phyloP scores from a whole-genome alignment of 495 filamentous ascomycete species.

The Talaromyces liani region DNA sequence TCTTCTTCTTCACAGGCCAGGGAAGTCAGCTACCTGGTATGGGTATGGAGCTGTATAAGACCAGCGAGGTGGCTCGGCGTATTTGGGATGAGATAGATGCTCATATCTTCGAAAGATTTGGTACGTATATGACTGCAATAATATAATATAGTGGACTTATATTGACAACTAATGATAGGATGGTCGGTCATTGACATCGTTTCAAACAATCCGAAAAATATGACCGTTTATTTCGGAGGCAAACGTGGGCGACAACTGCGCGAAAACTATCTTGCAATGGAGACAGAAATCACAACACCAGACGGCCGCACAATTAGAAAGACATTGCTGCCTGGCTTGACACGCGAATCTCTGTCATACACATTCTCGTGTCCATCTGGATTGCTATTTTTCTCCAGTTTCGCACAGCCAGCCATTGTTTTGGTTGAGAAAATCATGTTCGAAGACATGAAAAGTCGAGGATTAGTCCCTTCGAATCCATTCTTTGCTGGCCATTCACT shows the following conservation, averaged over 20 bases:
- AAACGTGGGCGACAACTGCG: slow-evolving; percentile 24
- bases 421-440: slow-evolving; percentile 29
- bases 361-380: slow-evolving; percentile 25
- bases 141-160: background rate
- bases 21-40: slow-evolving; percentile 32
- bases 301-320: slow-evolving; percentile 8
- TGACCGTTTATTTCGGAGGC: slow-evolving; percentile 37
- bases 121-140: slow-evolving; percentile 14
- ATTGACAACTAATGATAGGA: slow-evolving; percentile 19
- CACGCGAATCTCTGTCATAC: slow-evolving; percentile 18
- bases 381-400: slow-evolving; percentile 31
- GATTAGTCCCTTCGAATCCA: slow-evolving; percentile 18
- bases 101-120: background rate
- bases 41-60: slow-evolving; percentile 34
- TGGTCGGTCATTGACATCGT: slow-evolving; percentile 30
- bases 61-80: slow-evolving; percentile 20
- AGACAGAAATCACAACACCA: slow-evolving; percentile 10
- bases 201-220: slow-evolving; percentile 26
- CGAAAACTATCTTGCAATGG: slow-evolving; percentile 25
- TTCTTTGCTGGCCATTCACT: slow-evolving; percentile 36
- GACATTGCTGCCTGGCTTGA: slow-evolving; percentile 18
- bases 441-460: slow-evolving; percentile 22
- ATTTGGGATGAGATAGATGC: slow-evolving; percentile 34
- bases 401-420: slow-evolving; percentile 33
- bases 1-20: slow-evolving; percentile 38